Evolutionary conservation across 768 basidiomycete species (phyloP).

Genomic region (Rhodotorula taiwanensis): DNA sequence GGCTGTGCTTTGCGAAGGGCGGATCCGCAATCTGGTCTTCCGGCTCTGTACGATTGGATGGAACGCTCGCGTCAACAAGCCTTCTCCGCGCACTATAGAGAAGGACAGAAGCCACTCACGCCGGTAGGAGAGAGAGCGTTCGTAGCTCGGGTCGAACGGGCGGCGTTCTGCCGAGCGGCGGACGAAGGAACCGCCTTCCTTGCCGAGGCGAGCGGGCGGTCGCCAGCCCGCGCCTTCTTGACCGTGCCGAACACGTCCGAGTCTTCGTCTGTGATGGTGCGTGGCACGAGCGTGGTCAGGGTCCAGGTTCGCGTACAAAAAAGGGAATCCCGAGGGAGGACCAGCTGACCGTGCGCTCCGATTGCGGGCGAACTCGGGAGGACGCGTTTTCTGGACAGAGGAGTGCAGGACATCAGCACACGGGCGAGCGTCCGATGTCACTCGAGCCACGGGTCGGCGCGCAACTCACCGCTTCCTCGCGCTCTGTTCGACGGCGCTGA

Average conservation of each 20-base stretch:
- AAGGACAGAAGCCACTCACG: not conserved
- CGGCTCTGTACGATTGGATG: constrained; percentile 9
- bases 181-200: not conserved
- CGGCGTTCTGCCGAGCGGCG: not conserved
- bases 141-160: not conserved
- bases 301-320: too few species aligned
- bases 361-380: constrained; percentile 50
- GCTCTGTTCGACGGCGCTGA: constrained; percentile 8
- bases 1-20: too few species aligned
- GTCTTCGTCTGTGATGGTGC: constrained; percentile 15
- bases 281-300: not conserved
- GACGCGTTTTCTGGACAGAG: constrained; percentile 1
- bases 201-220: not conserved
- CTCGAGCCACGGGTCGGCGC: too few species aligned
- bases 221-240: constrained; percentile 15
- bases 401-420: too few species aligned
- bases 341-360: not conserved
- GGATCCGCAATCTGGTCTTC: not conserved
- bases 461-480: constrained; percentile 17
- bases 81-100: too few species aligned
- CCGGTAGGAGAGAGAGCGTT: not conserved
- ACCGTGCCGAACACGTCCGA: constrained; percentile 3
- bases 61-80: too few species aligned
- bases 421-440: too few species aligned
- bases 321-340: too few species aligned